These are phyloP conservation scores for Kuraishia cidri DNA, from an alignment of 805 yeast species.

Conservation along the genomic window DNA sequence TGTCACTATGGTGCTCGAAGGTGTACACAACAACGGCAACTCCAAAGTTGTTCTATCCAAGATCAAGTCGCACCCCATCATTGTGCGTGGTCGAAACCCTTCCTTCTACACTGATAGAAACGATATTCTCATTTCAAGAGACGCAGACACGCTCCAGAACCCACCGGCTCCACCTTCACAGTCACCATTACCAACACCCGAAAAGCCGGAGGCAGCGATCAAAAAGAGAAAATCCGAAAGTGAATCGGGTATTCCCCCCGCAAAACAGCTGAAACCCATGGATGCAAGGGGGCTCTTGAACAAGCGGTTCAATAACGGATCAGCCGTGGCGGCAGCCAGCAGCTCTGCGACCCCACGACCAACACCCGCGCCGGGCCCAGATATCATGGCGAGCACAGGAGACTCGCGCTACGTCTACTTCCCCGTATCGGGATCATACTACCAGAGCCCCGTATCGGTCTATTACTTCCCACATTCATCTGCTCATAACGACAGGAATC, in stretches of 20 bases:
- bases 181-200: too few relatives aligned
- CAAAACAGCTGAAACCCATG: too few relatives aligned
- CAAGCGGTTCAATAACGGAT: too few relatives aligned
- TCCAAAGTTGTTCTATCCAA: background rate
- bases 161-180: slow-evolving; percentile 1
- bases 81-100: slow-evolving; percentile 55
- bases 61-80: slow-evolving; percentile 31
- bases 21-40: slow-evolving; percentile 1
- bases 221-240: background rate
- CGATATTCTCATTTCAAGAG: slow-evolving; percentile 30
- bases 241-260: background rate
- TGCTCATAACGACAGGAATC: slow-evolving; percentile 18
- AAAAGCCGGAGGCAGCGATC: background rate
- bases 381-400: background rate
- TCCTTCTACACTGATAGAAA: slow-evolving; percentile 47
- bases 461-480: slow-evolving; percentile 41
- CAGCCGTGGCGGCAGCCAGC: background rate
- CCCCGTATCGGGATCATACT: slow-evolving; percentile 37
- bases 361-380: background rate
- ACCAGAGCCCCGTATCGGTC: slow-evolving; percentile 37
- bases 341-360: too few relatives aligned
- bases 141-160: background rate
- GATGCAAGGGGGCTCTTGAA: too few relatives aligned
- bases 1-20: slow-evolving; percentile 11
- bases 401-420: slow-evolving; percentile 26